Conservation (phyloP, 495 filamentous ascomycete species). For the Penicillium alfredii region DNA sequence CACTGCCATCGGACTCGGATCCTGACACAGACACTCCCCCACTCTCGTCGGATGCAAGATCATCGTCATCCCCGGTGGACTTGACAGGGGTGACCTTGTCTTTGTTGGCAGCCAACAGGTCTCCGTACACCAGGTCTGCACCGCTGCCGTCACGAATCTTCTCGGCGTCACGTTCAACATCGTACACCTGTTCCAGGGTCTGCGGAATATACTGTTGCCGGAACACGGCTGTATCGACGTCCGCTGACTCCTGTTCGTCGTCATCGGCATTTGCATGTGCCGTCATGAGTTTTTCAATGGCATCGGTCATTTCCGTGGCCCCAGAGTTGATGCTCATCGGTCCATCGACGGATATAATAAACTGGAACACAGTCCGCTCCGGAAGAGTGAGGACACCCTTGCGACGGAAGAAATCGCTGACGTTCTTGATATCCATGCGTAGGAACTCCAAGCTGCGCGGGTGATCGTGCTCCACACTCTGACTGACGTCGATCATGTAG, state of each 20-base stretch:
- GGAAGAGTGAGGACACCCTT: slow-evolving; percentile 73
- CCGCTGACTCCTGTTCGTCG: slow-evolving; percentile 39
- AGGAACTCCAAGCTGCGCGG: slow-evolving; percentile 86
- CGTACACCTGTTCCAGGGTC: slow-evolving; percentile 89
- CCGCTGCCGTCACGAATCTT: slow-evolving; percentile 66
- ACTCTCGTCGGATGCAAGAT: slow-evolving; percentile 44
- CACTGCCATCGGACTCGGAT: slow-evolving; percentile 44
- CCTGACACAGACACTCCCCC: slow-evolving; percentile 38
- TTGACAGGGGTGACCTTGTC: slow-evolving; percentile 44
- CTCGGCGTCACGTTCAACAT: slow-evolving; percentile 84
- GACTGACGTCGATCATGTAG: slow-evolving; percentile 95
- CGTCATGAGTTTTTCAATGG: slow-evolving; percentile 46
- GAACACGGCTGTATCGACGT: slow-evolving; percentile 86
- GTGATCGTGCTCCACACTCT: slow-evolving; percentile 95
- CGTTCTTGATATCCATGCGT: slow-evolving; percentile 96
- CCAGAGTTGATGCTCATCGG: slow-evolving; percentile 33
- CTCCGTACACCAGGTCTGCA: slow-evolving; percentile 69
- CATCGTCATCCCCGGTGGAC: slow-evolving; percentile 26
- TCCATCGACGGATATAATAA: slow-evolving; percentile 59
- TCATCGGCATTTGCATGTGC: slow-evolving; percentile 35
- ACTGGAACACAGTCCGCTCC: slow-evolving; percentile 71
- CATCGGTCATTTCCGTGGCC: slow-evolving; percentile 38
- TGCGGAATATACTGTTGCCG: slow-evolving; percentile 93
- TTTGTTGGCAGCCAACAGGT: slow-evolving; percentile 64
- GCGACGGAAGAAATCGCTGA: slow-evolving; percentile 81